Percentiles rank a stretch among this genome's conserved stretches.
These are phyloP conservation scores for Hericium alpestre DNA, from an alignment of 768 basidiomycete genomes.

Conservation along the genomic window DNA sequence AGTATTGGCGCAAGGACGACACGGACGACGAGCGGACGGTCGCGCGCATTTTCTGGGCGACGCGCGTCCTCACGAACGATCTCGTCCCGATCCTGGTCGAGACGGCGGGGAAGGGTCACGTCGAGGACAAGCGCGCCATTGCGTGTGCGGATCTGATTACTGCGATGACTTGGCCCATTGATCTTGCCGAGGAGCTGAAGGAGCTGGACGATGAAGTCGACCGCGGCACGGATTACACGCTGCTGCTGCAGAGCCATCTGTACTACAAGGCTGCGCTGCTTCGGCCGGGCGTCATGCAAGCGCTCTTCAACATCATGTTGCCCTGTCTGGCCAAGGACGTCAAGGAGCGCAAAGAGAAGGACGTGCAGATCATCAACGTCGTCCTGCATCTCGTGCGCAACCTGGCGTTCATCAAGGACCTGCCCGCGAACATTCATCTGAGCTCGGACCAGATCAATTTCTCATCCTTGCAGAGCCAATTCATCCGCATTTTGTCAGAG, in stretches of 20 bases:
- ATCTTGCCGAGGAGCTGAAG: conserved; percentile 86
- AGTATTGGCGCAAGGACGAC: conserved; percentile 93
- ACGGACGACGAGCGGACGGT: conserved; percentile 94
- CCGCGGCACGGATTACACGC: conserved; percentile 80
- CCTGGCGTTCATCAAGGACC: conserved; percentile 88
- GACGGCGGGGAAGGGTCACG: conserved; percentile 66
- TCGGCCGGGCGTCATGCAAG: conserved; percentile 54
- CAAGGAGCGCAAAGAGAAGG: conserved; percentile 66
- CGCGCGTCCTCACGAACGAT: conserved; percentile 80
- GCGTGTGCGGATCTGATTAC: conserved; percentile 83
- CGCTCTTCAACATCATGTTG: conserved; percentile 64
- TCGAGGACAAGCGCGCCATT: conserved; percentile 77
- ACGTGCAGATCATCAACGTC: conserved; percentile 80
- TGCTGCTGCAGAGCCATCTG: conserved; percentile 68
- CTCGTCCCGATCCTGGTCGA: conserved; percentile 75
- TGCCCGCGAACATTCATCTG: conserved; percentile 54
- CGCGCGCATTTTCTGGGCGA: conserved; percentile 84
- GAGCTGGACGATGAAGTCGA: conserved; percentile 81
- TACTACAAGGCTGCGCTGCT: conserved; percentile 82
- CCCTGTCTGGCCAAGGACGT: conserved; percentile 64
- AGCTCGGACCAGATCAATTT: conserved; percentile 76
- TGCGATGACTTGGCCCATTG: conserved; percentile 99
- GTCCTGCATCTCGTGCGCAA: conserved; percentile 86
- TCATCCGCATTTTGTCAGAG: conserved; percentile 60
- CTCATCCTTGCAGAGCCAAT: conserved; percentile 65